These are phyloP conservation scores for Aureobasidium sp. DNA, from an alignment of 2,329 filamentous ascomycete genomes.

Conservation along the genomic window DNA sequence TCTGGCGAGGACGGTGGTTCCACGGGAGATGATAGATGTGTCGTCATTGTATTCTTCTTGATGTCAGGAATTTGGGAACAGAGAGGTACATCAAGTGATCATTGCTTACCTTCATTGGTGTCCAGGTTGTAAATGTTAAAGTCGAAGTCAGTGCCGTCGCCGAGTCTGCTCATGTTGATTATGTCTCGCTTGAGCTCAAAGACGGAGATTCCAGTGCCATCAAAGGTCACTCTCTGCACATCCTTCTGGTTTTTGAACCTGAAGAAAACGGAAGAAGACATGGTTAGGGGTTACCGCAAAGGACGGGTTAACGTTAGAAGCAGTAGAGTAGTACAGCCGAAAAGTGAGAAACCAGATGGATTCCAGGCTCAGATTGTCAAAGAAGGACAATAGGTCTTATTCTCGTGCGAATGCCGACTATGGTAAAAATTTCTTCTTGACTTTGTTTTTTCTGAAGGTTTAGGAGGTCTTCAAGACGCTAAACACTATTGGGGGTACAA, in stretches of 20 bases:
- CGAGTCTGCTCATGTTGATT: slow-evolving; percentile 85
- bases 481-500: slow-evolving; percentile 13
- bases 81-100: not conserved
- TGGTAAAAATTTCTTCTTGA: slow-evolving; percentile 11
- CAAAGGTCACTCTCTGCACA: slow-evolving; percentile 86
- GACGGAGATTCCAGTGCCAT: slow-evolving; percentile 94
- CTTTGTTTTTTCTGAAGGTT: slow-evolving; percentile 9
- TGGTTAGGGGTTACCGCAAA: slow-evolving; percentile 30
- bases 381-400: slow-evolving; percentile 15
- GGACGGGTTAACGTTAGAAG: slow-evolving; percentile 2
- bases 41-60: slow-evolving; percentile 87
- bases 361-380: slow-evolving; percentile 14
- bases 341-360: slow-evolving; percentile 9
- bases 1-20: slow-evolving; percentile 84
- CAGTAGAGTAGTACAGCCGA: not conserved
- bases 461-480: slow-evolving; percentile 8
- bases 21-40: slow-evolving; percentile 91
- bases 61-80: slow-evolving; percentile 17
- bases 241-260: slow-evolving; percentile 99
- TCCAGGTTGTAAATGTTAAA: slow-evolving; percentile 91
- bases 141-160: slow-evolving; percentile 94
- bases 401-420: slow-evolving; percentile 14
- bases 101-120: slow-evolving; percentile 69
- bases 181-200: slow-evolving; percentile 99
- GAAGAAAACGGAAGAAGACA: slow-evolving; percentile 98